phyloP scores from a whole-genome alignment of 257 asterid genomes.

The Scutellaria galericulata region DNA sequence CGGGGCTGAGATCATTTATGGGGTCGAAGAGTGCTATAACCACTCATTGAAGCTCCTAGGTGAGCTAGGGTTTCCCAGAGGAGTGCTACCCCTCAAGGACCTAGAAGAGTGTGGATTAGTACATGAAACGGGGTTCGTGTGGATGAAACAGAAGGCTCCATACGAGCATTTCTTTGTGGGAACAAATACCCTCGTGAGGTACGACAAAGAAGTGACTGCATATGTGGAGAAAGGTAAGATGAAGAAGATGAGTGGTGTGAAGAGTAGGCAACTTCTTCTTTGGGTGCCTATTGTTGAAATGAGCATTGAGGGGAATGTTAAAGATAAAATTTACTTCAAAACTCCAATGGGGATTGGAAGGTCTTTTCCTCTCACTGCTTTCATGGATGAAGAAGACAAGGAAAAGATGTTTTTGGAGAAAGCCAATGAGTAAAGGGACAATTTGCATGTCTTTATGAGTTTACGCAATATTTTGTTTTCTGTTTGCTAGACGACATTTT shows the following conservation, averaged over 20 bases:
- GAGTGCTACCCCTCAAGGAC: conserved; percentile 82
- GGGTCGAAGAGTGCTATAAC: conserved; percentile 62
- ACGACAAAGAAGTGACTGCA: conserved; percentile 81
- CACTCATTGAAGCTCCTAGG: conserved; percentile 63
- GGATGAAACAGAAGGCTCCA: conserved; percentile 94
- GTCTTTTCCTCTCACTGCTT: conserved; percentile 76
- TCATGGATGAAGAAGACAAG: conserved; percentile 77
- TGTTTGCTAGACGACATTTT: too few relatives aligned
- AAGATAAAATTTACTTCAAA: conserved; percentile 71
- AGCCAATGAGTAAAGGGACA: conserved; percentile 28
- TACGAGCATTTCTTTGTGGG: conserved; percentile 71
- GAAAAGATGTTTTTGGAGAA: conserved; percentile 41
- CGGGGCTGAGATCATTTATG: conserved; percentile 69
- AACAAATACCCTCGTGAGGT: conserved; percentile 68
- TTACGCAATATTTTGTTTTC: too few relatives aligned
- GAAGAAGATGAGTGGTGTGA: conserved; percentile 93
- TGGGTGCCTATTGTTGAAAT: conserved; percentile 96
- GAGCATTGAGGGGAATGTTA: conserved; percentile 62
- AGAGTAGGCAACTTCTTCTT: conserved; percentile 80
- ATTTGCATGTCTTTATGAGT: background rate
- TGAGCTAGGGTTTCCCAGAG: conserved; percentile 86
- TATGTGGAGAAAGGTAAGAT: conserved; percentile 81
- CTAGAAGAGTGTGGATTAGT: conserved; percentile 93
- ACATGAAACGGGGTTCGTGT: conserved; percentile 74
- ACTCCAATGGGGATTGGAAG: conserved; percentile 88